phyloP scores from a whole-genome alignment of 148 eudicot species.

The Rhododendron williamsianum region DNA sequence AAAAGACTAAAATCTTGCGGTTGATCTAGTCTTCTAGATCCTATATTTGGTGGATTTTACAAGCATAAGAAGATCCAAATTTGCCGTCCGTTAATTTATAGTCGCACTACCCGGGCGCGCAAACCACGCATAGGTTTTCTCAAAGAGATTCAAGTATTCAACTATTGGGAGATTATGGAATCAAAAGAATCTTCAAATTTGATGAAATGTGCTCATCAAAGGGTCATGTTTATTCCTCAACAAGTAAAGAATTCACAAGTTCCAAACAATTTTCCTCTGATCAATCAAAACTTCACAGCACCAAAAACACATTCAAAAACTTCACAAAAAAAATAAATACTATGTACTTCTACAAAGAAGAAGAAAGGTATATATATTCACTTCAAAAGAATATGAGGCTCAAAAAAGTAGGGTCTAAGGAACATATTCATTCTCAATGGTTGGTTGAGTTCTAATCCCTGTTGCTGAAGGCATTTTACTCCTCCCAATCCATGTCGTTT shows the following conservation, averaged over 20 bases:
- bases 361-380: neutral
- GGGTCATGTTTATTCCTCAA: neutral
- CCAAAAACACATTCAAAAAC: neutral
- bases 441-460: conserved; percentile 66
- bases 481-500: conserved; percentile 48
- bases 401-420: conserved; percentile 25
- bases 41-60: neutral
- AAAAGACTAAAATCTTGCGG: neutral
- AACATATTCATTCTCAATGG: conserved; percentile 47
- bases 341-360: neutral
- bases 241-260: neutral
- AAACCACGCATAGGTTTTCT: neutral
- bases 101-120: neutral
- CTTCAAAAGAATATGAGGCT: neutral
- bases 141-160: neutral
- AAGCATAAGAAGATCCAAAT: neutral
- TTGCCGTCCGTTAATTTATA: neutral
- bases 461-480: conserved; percentile 73
- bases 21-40: neutral
- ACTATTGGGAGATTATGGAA: neutral
- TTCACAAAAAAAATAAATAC: neutral
- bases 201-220: neutral
- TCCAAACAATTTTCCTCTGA: neutral
- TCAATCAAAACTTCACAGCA: neutral
- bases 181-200: neutral